Evolutionary conservation across 2,329 filamentous ascomycete species (phyloP), one percentile per base, ranked within the genome.

Genomic region (Cladosporium sp.): DNA sequence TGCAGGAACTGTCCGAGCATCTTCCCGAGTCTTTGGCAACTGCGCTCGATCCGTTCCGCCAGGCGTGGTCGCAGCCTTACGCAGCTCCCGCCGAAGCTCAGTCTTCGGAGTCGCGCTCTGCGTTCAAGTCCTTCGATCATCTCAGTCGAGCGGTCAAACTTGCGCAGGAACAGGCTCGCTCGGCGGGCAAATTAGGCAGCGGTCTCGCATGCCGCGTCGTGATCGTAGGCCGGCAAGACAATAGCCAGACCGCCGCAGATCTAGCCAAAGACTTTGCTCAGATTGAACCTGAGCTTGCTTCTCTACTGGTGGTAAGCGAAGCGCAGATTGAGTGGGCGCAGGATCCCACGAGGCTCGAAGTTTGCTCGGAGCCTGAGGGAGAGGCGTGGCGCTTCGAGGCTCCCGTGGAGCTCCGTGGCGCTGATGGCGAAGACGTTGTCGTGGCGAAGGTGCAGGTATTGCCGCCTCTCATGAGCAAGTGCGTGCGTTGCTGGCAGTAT

Each of bases 401-500:
- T 14, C 74, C 77, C n/a, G 79, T 83, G 56, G 75, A 80, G 50
- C 68, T 80, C 10, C 66, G 68, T 23, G 61, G 74, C 21, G 65
- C 61, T 35, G 67, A 65, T 2, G 68, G 65, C 11, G 64, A 67
- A 16, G 66, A 66, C 21, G 65, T 37, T 63, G 76, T 72, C 26
- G 50, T 78, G n/a, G 68, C 67, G 23, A 65, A 28, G 12, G 59
- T 64, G 18, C 26, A 23, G 7, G 73, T 79, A 0, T 67, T 77
- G 57, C 79, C 83, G 11, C 83, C 88, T 0, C 76, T 76, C 16
- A 78, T 80, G 14, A 79, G 83, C 56, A 99, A 98, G 78, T 99
- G 95, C 76, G 84, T 86, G 0, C 84, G 95, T 60, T 99, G 95
- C 79, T 99, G 95, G 95, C 87, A 90, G 68, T 96, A 92, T 77